These are phyloP conservation scores for Helianthus tuberosus DNA, from an alignment of 129 eudicot species.

Conservation along the genomic window DNA sequence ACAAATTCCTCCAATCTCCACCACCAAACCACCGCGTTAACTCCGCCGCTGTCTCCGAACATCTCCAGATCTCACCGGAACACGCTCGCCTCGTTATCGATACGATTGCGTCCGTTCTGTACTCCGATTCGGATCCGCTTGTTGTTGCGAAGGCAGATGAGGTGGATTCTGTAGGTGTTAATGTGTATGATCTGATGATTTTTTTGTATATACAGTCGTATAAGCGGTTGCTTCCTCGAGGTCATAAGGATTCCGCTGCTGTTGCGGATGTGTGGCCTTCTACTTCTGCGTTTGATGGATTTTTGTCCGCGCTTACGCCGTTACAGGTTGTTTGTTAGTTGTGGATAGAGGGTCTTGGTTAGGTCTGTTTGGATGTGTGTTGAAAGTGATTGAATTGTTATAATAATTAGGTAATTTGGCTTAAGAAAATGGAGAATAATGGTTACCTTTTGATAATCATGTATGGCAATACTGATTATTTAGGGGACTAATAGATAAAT, in stretches of 20 bases:
- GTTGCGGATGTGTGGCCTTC: conserved; percentile 97
- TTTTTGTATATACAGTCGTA: conserved; percentile 83
- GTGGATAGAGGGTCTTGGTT: too few species aligned
- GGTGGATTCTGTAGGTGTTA: conserved; percentile 66
- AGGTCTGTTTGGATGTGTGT: background rate
- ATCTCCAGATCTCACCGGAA: conserved; percentile 63
- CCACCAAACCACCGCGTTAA: conserved; percentile 43
- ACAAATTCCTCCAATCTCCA: conserved; percentile 61
- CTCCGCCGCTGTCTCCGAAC: conserved; percentile 45
- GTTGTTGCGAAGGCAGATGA: conserved; percentile 59
- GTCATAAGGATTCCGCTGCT: conserved; percentile 87
- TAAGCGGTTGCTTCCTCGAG: conserved; percentile 78
- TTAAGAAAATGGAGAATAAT: background rate
- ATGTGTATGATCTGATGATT: conserved; percentile 85
- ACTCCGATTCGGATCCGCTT: conserved; percentile 64
- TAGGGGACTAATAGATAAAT: background rate
- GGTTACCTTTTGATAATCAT: too few species aligned
- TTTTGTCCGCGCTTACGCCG: conserved; percentile 83
- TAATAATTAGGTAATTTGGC: background rate
- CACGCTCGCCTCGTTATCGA: conserved; percentile 76
- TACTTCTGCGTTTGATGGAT: conserved; percentile 90
- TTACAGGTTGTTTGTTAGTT: conserved; percentile 56
- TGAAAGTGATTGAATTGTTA: background rate
- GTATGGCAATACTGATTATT: too few species aligned
- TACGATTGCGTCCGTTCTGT: conserved; percentile 58